Evolutionary conservation across 306 rosid species (phyloP).

Genomic region (Ormosia emarginata): DNA sequence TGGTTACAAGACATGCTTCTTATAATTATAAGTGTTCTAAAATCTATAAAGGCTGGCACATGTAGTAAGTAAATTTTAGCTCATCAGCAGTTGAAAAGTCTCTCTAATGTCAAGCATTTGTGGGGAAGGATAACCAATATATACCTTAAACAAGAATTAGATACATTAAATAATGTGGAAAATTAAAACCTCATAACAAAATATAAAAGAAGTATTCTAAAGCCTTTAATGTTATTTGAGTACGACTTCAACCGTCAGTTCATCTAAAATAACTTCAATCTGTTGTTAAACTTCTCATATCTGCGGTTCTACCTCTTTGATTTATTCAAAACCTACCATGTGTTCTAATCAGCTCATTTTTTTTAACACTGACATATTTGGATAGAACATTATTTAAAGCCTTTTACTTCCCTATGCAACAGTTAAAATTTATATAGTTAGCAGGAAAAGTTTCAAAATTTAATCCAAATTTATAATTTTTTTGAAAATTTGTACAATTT

Average conservation of each 20-base stretch:
- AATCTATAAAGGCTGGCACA: too few relatives aligned
- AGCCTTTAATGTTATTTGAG: not conserved
- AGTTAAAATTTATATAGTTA: not conserved
- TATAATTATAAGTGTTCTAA: too few relatives aligned
- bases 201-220: not conserved
- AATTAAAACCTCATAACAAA: too few relatives aligned
- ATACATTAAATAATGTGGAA: not conserved
- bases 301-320: not conserved
- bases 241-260: not conserved
- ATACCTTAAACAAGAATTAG: not conserved
- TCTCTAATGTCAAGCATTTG: too few relatives aligned
- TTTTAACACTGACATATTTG: not conserved
- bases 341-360: not conserved
- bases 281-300: not conserved
- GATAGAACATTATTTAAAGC: not conserved
- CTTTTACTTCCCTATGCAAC: not conserved
- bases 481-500: not conserved
- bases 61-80: too few relatives aligned
- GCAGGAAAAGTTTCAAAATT: not conserved
- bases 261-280: not conserved
- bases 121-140: too few relatives aligned
- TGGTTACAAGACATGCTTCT: too few relatives aligned
- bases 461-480: not conserved
- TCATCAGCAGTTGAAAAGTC: too few relatives aligned
- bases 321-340: not conserved